phyloP scores from a whole-genome alignment of 495 filamentous ascomycete genomes.

The Neurospora sp. region DNA sequence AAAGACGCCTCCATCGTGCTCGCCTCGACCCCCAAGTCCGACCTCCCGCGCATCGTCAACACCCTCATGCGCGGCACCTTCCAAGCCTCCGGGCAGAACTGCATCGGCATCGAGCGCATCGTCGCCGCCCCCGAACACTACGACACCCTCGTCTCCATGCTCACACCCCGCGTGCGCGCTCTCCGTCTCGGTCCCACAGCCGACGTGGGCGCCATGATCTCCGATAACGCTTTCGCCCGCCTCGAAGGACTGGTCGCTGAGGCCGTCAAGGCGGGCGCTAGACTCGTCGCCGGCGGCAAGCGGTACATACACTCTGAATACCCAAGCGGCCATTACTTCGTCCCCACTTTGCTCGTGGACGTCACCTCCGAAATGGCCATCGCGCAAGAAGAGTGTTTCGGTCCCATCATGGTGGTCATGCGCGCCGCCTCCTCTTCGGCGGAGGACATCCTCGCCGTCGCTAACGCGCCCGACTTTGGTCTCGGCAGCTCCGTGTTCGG shows the following conservation, averaged over 20 bases:
- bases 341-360: constrained; percentile 78
- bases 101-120: constrained; percentile 91
- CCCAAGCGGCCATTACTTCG: constrained; percentile 79
- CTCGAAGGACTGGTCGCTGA: constrained; percentile 64
- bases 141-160: constrained; percentile 54
- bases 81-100: constrained; percentile 96
- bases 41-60: constrained; percentile 60
- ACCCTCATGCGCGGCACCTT: constrained; percentile 87
- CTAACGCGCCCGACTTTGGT: constrained; percentile 68
- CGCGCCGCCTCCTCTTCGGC: constrained; percentile 44
- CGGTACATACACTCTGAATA: constrained; percentile 57
- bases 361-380: constrained; percentile 73
- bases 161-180: constrained; percentile 58
- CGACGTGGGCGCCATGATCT: constrained; percentile 89
- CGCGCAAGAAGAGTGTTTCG: constrained; percentile 85
- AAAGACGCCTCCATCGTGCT: constrained; percentile 94
- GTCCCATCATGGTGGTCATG: constrained; percentile 78
- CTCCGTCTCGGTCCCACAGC: constrained; percentile 55
- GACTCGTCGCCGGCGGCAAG: constrained; percentile 73
- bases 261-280: constrained; percentile 67
- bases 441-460: constrained; percentile 52
- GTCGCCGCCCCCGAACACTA: constrained; percentile 70
- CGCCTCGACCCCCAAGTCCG: constrained; percentile 53
- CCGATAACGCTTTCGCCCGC: constrained; percentile 54
- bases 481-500: constrained; percentile 83